Evolutionary conservation across 1,284 basidiomycete species (phyloP).

Genomic region (Apiotrichum veenhuisii): DNA sequence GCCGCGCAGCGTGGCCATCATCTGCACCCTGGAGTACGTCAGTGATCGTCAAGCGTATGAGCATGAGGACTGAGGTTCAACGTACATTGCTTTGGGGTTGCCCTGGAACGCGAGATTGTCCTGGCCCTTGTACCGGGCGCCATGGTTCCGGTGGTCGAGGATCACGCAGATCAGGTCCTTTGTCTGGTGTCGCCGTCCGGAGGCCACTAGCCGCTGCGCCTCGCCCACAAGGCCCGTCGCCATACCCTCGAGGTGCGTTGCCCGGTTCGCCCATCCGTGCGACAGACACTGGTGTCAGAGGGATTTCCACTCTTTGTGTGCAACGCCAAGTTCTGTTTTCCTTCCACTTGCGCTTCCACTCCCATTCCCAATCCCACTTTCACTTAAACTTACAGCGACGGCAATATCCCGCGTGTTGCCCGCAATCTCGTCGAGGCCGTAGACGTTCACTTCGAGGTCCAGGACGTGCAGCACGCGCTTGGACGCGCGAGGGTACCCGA

Average conservation of each 20-base stretch:
- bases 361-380: too few species aligned
- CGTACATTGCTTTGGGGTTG: slow-evolving; percentile 63
- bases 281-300: background rate
- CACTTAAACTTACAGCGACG: slow-evolving; percentile 30
- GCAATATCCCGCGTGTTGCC: slow-evolving; percentile 24
- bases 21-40: background rate
- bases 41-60: slow-evolving; percentile 31
- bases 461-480: background rate
- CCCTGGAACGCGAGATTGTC: slow-evolving; percentile 53
- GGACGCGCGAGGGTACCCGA: background rate
- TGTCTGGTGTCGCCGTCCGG: slow-evolving; percentile 11
- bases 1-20: slow-evolving; percentile 2
- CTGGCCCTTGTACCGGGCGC: slow-evolving; percentile 53
- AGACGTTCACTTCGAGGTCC: slow-evolving; percentile 6
- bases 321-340: too few species aligned
- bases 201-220: slow-evolving; percentile 5
- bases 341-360: too few species aligned
- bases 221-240: slow-evolving; percentile 36
- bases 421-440: slow-evolving; percentile 7
- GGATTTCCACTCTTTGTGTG: too few species aligned
- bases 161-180: slow-evolving; percentile 43
- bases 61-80: background rate
- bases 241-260: slow-evolving; percentile 31
- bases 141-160: slow-evolving; percentile 73
- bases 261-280: slow-evolving; percentile 35